phyloP scores from a whole-genome alignment of 495 filamentous ascomycete species.

The Xylaria longipes region DNA sequence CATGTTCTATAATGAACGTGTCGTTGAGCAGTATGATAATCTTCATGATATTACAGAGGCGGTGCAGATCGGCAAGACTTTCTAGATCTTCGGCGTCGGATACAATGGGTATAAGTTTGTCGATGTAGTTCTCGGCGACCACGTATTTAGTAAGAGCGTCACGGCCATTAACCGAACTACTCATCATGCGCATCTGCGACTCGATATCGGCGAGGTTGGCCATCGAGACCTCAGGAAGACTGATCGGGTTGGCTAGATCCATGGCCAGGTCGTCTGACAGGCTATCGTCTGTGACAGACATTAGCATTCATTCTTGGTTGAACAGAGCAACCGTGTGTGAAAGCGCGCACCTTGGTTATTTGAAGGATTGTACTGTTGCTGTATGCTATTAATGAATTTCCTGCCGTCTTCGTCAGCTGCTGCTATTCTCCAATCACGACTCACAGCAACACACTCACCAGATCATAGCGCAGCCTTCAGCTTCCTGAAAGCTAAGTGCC shows the following conservation, averaged over 20 bases:
- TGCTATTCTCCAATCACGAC: neutral
- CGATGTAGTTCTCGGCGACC: constrained; percentile 82
- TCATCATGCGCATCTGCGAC: constrained; percentile 75
- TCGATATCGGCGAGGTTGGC: constrained; percentile 84
- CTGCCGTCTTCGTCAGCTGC: constrained; percentile 48
- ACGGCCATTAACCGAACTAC: constrained; percentile 74
- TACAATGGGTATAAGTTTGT: constrained; percentile 84
- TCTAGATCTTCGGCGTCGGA: constrained; percentile 89
- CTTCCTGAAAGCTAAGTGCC: constrained; percentile 98
- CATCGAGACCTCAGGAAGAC: constrained; percentile 78
- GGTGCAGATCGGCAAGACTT: constrained; percentile 82
- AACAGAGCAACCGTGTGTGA: constrained; percentile 16
- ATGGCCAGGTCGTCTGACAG: constrained; percentile 83
- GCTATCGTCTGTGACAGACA: constrained; percentile 73
- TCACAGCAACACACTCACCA: constrained; percentile 64
- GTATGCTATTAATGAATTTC: constrained; percentile 89
- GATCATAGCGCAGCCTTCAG: constrained; percentile 90
- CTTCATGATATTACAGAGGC: constrained; percentile 98
- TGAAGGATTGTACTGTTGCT: constrained; percentile 58
- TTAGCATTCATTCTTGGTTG: constrained; percentile 13
- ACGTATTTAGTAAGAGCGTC: constrained; percentile 91
- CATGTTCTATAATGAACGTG: constrained; percentile 88
- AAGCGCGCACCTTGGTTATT: constrained; percentile 36
- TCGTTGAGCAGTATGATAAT: constrained; percentile 93
- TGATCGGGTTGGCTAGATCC: constrained; percentile 69